Conservation (phyloP, 176 grass and related monocot genomes). For the maize (Zea mays) region Zm-B73-REFERENCE-NAM-5.0 NC_050097.1:4071001-4071500, state of each 20-base stretch:
- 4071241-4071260: constrained; percentile 99
- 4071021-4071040: too few species aligned
- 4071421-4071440: constrained; percentile 96
- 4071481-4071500: constrained; percentile 76
- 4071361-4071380: neutral
- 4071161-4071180: constrained; percentile 27
- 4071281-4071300: constrained; percentile 99
- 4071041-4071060: too few species aligned
- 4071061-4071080: constrained; percentile 6
- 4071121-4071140: neutral
- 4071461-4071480: constrained; percentile 96
- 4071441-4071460: constrained; percentile 87
- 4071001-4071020: too few species aligned
- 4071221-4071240: constrained; percentile 98
- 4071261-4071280: constrained; percentile 92
- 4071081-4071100: neutral
- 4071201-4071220: constrained; percentile 99
- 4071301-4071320: constrained; percentile 98
- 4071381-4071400: neutral
- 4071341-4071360: constrained; percentile 25
- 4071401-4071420: constrained; percentile 60
- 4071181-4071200: constrained; percentile 45
- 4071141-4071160: constrained; percentile 19
- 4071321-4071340: constrained; percentile 89
- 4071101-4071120: neutral